Evolutionary conservation across 2,329 filamentous ascomycete species (phyloP).

Genomic region (Botryotinia calthae): DNA sequence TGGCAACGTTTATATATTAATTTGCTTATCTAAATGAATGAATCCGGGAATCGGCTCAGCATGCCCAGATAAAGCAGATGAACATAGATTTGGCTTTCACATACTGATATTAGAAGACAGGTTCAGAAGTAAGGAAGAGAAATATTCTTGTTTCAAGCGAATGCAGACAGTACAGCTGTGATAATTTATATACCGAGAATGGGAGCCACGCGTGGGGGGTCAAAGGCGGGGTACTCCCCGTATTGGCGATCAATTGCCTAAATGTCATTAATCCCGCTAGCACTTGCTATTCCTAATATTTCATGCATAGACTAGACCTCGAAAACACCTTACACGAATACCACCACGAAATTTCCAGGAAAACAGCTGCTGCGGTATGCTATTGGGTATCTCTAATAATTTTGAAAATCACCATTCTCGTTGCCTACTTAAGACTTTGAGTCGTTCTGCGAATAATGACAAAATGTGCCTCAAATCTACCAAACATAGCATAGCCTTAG

Average conservation of each 20-base stretch:
- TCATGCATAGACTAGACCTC: background rate
- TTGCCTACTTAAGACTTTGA: background rate
- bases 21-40: background rate
- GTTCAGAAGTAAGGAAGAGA: background rate
- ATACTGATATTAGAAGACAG: background rate
- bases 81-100: background rate
- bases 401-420: background rate
- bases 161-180: background rate
- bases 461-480: background rate
- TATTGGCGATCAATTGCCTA: conserved; percentile 5
- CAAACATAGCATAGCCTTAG: too few relatives aligned
- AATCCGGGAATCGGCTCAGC: background rate
- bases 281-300: conserved; percentile 1
- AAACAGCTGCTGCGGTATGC: background rate
- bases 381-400: conserved; percentile 9
- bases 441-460: background rate
- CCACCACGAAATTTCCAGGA: background rate
- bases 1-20: background rate
- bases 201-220: background rate
- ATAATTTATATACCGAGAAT: background rate
- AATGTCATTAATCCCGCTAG: background rate
- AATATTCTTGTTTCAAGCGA: background rate
- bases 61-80: background rate
- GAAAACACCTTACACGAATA: background rate
- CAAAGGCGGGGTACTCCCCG: background rate